A percentile compares a stretch with the other conserved stretches of the same genome.
These are phyloP conservation scores for Paraphaeosphaeria sporulosa DNA, from an alignment of 2,329 filamentous ascomycete species.

Conservation along the genomic window DNA sequence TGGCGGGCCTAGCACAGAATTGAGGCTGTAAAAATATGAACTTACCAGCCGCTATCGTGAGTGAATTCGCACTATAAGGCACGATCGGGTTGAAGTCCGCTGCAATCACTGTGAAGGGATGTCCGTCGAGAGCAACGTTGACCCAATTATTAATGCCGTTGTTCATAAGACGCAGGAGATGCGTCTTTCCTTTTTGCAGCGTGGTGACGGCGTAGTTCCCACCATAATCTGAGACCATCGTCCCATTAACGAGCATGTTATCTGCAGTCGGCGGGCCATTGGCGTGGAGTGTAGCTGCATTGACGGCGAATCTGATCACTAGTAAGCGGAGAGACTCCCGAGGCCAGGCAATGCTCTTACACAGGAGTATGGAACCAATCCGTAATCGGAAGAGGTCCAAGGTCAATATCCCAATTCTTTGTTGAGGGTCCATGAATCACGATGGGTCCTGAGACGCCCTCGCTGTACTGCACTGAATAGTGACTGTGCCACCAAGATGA, in stretches of 20 bases:
- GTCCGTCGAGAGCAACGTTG: constrained; percentile 50
- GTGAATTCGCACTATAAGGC: constrained; percentile 48
- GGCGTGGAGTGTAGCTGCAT: constrained; percentile 46
- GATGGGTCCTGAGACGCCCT: constrained; percentile 50
- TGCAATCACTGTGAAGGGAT: constrained; percentile 54
- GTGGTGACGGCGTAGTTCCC: constrained; percentile 44
- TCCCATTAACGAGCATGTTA: constrained; percentile 62
- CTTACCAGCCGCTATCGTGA: constrained; percentile 48
- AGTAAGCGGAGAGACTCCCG: constrained; percentile 8
- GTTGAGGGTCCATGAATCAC: constrained; percentile 51
- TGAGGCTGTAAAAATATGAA: constrained; percentile 13
- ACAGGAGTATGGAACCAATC: constrained; percentile 48
- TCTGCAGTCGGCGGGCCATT: constrained; percentile 55
- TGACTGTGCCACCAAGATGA: constrained; percentile 46
- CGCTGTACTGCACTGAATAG: constrained; percentile 41
- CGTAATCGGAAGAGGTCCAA: constrained; percentile 49
- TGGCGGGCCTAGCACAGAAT: constrained; percentile 14
- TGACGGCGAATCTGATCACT: constrained; percentile 37
- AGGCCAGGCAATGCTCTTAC: constrained; percentile 19
- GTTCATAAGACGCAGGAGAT: constrained; percentile 56
- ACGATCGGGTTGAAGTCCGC: constrained; percentile 55
- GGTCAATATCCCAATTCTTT: constrained; percentile 49
- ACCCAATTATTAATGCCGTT: constrained; percentile 48
- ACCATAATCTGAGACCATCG: constrained; percentile 53
- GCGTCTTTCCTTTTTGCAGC: constrained; percentile 51